Evolutionary conservation across 495 filamentous ascomycete genomes (phyloP).

Genomic region (Apiosordaria backusii): DNA sequence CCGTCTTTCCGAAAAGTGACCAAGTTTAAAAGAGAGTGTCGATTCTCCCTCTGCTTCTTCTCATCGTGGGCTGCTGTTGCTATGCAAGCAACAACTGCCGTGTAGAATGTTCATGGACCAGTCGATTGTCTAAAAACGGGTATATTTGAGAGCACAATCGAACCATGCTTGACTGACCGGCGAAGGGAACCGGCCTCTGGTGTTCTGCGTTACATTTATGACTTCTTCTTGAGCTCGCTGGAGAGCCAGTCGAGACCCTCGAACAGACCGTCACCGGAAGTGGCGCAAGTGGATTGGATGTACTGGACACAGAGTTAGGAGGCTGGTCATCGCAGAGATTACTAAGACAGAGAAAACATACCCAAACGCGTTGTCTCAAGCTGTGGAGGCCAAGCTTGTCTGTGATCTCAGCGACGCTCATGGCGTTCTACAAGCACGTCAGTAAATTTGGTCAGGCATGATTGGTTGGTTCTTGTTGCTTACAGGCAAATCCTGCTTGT

Average conservation of each 20-base stretch:
- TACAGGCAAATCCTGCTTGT: slow-evolving; percentile 99
- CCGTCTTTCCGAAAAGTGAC: slow-evolving; percentile 44
- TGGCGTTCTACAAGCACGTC: slow-evolving; percentile 71
- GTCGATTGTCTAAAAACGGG: slow-evolving; percentile 44
- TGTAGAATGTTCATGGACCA: slow-evolving; percentile 42
- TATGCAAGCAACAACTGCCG: slow-evolving; percentile 38
- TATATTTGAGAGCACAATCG: slow-evolving; percentile 46
- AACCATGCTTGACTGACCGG: slow-evolving; percentile 40
- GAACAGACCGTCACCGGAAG: slow-evolving; percentile 98
- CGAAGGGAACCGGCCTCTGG: slow-evolving; percentile 28
- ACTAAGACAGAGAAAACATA: slow-evolving; percentile 50
- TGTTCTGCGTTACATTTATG: slow-evolving; percentile 49
- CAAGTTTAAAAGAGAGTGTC: slow-evolving; percentile 36
- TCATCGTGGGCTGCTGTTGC: slow-evolving; percentile 33
- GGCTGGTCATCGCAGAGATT: not conserved
- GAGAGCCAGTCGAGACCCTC: slow-evolving; percentile 99
- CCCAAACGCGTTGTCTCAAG: slow-evolving; percentile 95
- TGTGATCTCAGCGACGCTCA: slow-evolving; percentile 99
- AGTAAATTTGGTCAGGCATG: slow-evolving; percentile 12
- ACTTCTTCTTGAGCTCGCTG: slow-evolving; percentile 88
- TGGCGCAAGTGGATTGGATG: slow-evolving; percentile 99
- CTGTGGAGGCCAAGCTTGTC: slow-evolving; percentile 99
- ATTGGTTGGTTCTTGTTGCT: slow-evolving; percentile 32
- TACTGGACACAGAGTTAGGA: slow-evolving; percentile 58
- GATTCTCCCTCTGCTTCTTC: slow-evolving; percentile 23